Conservation (phyloP, 2,329 filamentous ascomycete species). For the Colletotrichum orbiculare region DNA sequence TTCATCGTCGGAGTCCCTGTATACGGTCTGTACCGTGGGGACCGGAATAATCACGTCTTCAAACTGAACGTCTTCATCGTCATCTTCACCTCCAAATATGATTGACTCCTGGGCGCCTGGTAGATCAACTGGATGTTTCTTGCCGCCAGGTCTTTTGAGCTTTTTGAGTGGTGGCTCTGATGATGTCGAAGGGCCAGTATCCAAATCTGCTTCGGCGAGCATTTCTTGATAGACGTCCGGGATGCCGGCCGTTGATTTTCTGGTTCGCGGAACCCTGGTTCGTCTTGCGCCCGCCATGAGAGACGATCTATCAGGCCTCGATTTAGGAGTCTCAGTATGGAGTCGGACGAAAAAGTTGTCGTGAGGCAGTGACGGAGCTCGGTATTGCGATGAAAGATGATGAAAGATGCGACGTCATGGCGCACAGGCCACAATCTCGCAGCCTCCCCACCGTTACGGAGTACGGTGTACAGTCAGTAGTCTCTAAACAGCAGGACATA, state of each 20-base stretch:
- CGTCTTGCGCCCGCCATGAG: constrained; percentile 42
- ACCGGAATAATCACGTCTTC: constrained; percentile 61
- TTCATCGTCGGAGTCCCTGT: constrained; percentile 60
- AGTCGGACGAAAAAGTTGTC: no score
- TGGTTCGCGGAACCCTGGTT: constrained; percentile 40
- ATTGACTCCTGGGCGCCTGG: constrained; percentile 18
- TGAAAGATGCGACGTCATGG: no score
- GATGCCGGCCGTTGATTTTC: constrained; percentile 37
- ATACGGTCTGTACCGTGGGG: constrained; percentile 63
- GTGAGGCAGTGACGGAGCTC: no score
- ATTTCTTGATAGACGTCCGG: constrained; percentile 60
- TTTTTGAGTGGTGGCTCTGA: constrained; percentile 56
- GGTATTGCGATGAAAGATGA: no score
- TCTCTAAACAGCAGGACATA: no score
- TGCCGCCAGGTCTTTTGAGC: constrained; percentile 45
- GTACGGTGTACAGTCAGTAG: no score
- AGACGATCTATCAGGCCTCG: neutral
- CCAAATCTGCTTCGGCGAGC: constrained; percentile 59
- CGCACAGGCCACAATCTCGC: no score
- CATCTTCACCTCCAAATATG: constrained; percentile 47
- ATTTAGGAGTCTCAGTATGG: no score
- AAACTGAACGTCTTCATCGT: constrained; percentile 58
- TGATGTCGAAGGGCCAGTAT: constrained; percentile 39
- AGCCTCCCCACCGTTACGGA: no score
- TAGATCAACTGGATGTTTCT: constrained; percentile 23